A percentile compares a stretch with the other conserved stretches of the same genome.
phyloP scores from a whole-genome alignment of 1,139 yeast species.

The Blastobotrys apis region DNA sequence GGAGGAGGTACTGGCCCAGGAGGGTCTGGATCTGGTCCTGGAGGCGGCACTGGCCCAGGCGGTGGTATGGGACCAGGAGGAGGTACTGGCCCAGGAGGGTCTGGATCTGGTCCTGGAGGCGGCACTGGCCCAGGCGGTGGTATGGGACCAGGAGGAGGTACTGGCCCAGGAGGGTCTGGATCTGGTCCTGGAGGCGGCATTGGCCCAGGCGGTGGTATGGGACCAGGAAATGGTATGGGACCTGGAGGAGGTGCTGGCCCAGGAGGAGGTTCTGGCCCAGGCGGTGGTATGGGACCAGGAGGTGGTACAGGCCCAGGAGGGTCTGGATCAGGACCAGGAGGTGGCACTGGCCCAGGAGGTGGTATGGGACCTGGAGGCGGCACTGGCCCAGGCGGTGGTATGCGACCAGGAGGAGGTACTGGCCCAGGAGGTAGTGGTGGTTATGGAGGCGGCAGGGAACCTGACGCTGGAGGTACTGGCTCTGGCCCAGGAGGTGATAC shows the following conservation, averaged over 20 bases:
- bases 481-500: conserved; percentile 14
- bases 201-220: conserved; percentile 8
- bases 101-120: conserved; percentile 13
- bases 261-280: conserved; percentile 10
- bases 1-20: neutral
- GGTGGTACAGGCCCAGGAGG: conserved; percentile 12
- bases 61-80: conserved; percentile 8
- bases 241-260: conserved; percentile 10
- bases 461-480: conserved; percentile 13
- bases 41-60: conserved; percentile 10
- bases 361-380: conserved; percentile 12
- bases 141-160: conserved; percentile 3
- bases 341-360: conserved; percentile 12
- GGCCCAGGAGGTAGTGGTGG: conserved; percentile 13
- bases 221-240: neutral
- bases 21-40: conserved; percentile 12
- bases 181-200: conserved; percentile 11
- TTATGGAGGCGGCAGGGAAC: conserved; percentile 4
- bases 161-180: conserved; percentile 9
- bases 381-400: conserved; percentile 14
- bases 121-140: conserved; percentile 9
- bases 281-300: conserved; percentile 12
- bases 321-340: conserved; percentile 6
- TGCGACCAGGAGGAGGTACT: conserved; percentile 11
- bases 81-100: conserved; percentile 3